Conservation (phyloP, 2,329 filamentous ascomycete genomes). For the Pseudocercospora fijiensis region DNA sequence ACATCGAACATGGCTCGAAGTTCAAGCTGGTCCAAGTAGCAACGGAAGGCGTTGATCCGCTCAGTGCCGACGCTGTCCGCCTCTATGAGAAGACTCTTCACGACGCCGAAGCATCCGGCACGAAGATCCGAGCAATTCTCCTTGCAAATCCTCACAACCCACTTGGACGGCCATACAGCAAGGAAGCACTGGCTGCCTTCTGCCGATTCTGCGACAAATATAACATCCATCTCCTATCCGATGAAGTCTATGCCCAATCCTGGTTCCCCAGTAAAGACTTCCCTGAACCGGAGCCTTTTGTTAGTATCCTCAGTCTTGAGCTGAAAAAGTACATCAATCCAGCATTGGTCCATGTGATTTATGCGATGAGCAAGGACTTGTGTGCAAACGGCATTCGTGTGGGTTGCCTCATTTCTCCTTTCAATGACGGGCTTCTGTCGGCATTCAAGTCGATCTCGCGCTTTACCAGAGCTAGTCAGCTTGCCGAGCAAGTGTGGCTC, state of each 20-base stretch:
- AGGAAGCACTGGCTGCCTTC: slow-evolving; percentile 4
- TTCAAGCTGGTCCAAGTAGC: slow-evolving; percentile 1
- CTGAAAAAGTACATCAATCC: slow-evolving; percentile 9
- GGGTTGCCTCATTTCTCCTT: slow-evolving; percentile 10
- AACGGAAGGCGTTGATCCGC: slow-evolving; percentile 65
- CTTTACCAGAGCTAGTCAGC: slow-evolving; percentile 9
- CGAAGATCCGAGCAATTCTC: slow-evolving; percentile 7
- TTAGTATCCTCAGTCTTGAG: slow-evolving; percentile 6
- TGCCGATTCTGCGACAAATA: slow-evolving; percentile 8
- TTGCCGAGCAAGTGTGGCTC: slow-evolving; percentile 12
- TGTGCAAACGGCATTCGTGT: slow-evolving; percentile 7
- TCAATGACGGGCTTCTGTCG: slow-evolving; percentile 5
- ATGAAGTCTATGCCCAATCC: slow-evolving; percentile 12
- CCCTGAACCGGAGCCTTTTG: not conserved
- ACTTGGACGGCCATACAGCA: slow-evolving; percentile 31
- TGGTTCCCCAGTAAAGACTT: not conserved
- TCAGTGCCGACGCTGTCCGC: slow-evolving; percentile 87
- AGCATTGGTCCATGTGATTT: slow-evolving; percentile 11
- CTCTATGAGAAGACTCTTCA: slow-evolving; percentile 5
- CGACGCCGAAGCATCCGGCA: not conserved
- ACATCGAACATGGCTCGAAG: slow-evolving; percentile 5
- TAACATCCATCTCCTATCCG: slow-evolving; percentile 11
- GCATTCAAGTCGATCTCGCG: slow-evolving; percentile 9
- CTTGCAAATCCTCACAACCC: slow-evolving; percentile 14
- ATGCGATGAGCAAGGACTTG: slow-evolving; percentile 11